Base-by-base conservation (phyloP, 306 rosid genomes). In the Pyrus bretschneideri region DNA sequence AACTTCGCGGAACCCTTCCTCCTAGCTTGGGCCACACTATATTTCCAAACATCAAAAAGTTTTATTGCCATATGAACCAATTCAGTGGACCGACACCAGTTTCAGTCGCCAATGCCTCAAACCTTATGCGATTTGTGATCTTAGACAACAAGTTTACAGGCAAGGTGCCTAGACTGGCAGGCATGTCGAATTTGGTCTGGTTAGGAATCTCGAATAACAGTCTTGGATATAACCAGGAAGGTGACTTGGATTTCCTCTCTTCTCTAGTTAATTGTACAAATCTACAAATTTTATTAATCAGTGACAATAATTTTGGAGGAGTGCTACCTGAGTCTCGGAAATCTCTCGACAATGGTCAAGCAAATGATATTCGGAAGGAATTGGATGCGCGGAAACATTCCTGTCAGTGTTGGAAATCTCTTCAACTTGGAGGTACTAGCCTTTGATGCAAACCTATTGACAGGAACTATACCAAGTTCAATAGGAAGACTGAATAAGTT, bases 251-350 rank as follows among this genome's bases (percentile, higher is more conserved):
- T 3, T 42, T 42, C 12, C 45, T 42, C 3, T 42, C 45, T 42
- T 9, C 72, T 75, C 60, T 84, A 8, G 68, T 60, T 1, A 84
- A 80, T 13, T 84, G 71, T 31, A 76, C 80, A 1, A 71, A 49
- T 4, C 69, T 84, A 38, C 18, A n/a, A n/a, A 0, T 7, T 22
- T 1, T 84, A 11, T 14, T 0, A 18, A 23, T 84, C 15, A 19
- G 23, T 27, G 46, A 22, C 31, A 81, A 85, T 57, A 78, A 85
- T 19, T 75, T 81, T 45, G 75, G 61, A 44, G 83, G 85, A 15
- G 21, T 6, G 27, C 51, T 85, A 1, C 85, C 83, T 14, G 59
- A 78, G 11, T 58, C 35, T 82, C 2, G 29, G 79, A 64, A 85
- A 85, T 51, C 65, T 85, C 69, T 82, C 86, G 15, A 65, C 67